A percentile compares a stretch with the other conserved stretches of the same genome.
Evolutionary conservation across 371 early-diverging fungal genomes (phyloP).

Genomic region (Mortierella sp.): DNA sequence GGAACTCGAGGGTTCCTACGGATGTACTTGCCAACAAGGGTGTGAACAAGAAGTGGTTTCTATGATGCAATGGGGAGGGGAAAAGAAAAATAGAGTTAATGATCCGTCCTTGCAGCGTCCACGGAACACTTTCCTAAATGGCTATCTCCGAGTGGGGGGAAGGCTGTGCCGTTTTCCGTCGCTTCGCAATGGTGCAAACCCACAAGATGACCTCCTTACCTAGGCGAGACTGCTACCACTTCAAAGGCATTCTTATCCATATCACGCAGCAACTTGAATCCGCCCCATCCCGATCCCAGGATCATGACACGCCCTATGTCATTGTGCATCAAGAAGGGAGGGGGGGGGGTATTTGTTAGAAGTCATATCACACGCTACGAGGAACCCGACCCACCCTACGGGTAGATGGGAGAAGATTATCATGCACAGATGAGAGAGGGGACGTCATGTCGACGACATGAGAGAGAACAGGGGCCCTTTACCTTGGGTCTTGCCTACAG

Average conservation of each 20-base stretch:
- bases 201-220: constrained; percentile 46
- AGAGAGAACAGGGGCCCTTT: background rate
- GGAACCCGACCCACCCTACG: no score
- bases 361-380: no score
- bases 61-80: constrained; percentile 23
- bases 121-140: no score
- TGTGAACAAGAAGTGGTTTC: constrained; percentile 87
- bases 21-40: constrained; percentile 84
- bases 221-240: constrained; percentile 76
- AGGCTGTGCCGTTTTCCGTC: no score
- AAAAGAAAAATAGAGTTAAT: constrained; percentile 16
- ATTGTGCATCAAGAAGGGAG: no score
- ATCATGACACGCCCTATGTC: constrained; percentile 58
- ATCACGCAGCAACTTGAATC: constrained; percentile 72
- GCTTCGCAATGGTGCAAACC: no score
- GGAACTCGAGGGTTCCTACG: constrained; percentile 87
- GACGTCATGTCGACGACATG: background rate
- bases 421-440: no score
- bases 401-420: no score
- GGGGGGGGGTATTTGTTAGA: no score
- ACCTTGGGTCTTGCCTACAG: constrained; percentile 51
- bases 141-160: no score
- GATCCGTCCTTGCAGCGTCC: no score
- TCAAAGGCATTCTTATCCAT: constrained; percentile 70
- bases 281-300: constrained; percentile 78